A percentile compares a stretch with the other conserved stretches of the same genome.
These are phyloP conservation scores for Plenodomus tracheiphilus DNA, from an alignment of 2,329 filamentous ascomycete species.

Conservation along the genomic window DNA sequence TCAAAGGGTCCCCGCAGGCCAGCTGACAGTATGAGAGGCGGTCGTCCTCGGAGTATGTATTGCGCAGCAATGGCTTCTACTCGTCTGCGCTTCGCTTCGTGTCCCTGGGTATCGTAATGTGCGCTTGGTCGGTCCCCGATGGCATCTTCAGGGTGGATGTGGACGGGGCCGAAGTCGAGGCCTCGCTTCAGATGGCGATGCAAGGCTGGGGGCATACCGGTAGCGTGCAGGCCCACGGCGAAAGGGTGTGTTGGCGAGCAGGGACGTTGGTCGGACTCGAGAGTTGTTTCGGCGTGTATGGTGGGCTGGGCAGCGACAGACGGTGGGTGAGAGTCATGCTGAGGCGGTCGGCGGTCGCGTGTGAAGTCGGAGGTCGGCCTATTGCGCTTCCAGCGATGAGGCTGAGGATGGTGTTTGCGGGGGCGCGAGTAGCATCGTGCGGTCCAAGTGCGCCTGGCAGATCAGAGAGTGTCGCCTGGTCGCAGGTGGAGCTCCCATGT, in stretches of 20 bases:
- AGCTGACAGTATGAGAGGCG: conserved; percentile 63
- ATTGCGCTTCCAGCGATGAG: not conserved
- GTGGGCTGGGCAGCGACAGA: not conserved
- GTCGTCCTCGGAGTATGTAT: conserved; percentile 59
- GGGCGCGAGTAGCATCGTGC: not conserved
- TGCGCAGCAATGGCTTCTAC: conserved; percentile 63
- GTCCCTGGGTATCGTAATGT: conserved; percentile 62
- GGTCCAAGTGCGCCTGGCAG: not conserved
- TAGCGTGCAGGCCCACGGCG: not conserved
- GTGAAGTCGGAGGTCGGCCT: not conserved
- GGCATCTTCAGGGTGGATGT: conserved; percentile 39
- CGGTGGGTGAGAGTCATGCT: not conserved
- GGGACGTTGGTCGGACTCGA: not conserved
- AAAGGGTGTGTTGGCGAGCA: not conserved
- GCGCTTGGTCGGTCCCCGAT: conserved; percentile 52
- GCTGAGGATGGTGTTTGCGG: not conserved
- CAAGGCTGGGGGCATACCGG: conserved; percentile 21
- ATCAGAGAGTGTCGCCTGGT: not conserved
- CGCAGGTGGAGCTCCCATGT: not conserved
- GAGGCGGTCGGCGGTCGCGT: not conserved
- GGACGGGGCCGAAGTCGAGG: conserved; percentile 24
- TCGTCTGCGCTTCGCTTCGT: conserved; percentile 56
- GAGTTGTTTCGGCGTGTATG: conserved; percentile 12
- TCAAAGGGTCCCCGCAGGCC: conserved; percentile 65
- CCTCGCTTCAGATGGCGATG: conserved; percentile 31